A percentile compares a stretch with the other conserved stretches of the same genome.
Conservation (phyloP, 306 rosid species). For the Trifolium repens region DNA sequence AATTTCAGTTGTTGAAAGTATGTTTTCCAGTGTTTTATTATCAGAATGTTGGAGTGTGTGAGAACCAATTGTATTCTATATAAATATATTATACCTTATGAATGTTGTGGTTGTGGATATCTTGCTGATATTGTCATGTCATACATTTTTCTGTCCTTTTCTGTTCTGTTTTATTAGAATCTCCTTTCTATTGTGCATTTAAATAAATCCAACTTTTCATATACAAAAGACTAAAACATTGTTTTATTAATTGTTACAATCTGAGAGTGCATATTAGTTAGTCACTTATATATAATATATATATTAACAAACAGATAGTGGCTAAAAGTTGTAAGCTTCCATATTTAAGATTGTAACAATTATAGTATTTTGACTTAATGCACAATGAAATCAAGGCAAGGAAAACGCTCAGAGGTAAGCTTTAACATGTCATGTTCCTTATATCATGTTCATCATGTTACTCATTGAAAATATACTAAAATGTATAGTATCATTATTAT, state of each 20-base stretch:
- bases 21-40: background rate
- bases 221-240: too few species aligned
- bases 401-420: slow-evolving; percentile 79
- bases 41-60: background rate
- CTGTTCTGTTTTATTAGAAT: background rate
- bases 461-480: background rate
- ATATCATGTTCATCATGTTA: too few species aligned
- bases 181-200: background rate
- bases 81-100: background rate
- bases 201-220: background rate
- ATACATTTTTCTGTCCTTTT: slow-evolving; percentile 6
- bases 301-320: slow-evolving; percentile 16
- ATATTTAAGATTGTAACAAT: slow-evolving; percentile 46
- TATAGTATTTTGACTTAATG: slow-evolving; percentile 43
- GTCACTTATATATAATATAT: too few species aligned
- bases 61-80: slow-evolving; percentile 57
- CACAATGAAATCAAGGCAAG: slow-evolving; percentile 67
- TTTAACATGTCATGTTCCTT: slow-evolving; percentile 19
- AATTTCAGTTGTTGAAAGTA: background rate
- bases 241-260: background rate
- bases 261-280: background rate
- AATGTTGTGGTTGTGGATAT: slow-evolving; percentile 71
- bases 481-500: too few species aligned
- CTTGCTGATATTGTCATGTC: slow-evolving; percentile 43
- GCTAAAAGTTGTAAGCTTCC: slow-evolving; percentile 45